Conservation (phyloP, 495 filamentous ascomycete genomes). For the Tetracladium setigerum region DNA sequence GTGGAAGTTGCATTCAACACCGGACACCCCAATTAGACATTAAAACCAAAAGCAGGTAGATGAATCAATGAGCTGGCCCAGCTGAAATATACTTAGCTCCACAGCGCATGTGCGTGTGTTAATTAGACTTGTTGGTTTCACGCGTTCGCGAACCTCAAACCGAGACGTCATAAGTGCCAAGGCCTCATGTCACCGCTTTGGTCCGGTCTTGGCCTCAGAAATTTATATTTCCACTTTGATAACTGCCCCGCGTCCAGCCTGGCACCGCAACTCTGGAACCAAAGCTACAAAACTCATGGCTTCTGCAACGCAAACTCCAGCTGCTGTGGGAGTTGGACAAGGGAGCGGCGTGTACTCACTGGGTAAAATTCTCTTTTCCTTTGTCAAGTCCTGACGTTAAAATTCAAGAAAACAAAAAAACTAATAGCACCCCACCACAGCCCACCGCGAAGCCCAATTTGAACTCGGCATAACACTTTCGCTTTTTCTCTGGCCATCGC, state of each 20-base stretch:
- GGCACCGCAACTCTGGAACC: too few relatives aligned
- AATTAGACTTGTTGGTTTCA: too few relatives aligned
- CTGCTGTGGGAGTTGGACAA: slow-evolving; percentile 5
- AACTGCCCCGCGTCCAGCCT: too few relatives aligned
- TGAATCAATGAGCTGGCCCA: too few relatives aligned
- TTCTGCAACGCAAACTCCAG: slow-evolving; percentile 52
- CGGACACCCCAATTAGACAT: too few relatives aligned
- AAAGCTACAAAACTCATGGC: slow-evolving; percentile 49
- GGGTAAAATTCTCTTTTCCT: slow-evolving; percentile 1
- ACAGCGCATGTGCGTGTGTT: too few relatives aligned
- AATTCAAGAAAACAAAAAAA: neutral
- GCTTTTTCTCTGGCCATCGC: slow-evolving; percentile 76
- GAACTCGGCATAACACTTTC: slow-evolving; percentile 75
- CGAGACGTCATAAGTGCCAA: too few relatives aligned
- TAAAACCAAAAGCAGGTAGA: too few relatives aligned
- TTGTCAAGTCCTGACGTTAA: neutral
- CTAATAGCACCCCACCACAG: slow-evolving; percentile 12
- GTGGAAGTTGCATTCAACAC: neutral
- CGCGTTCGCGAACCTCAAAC: too few relatives aligned
- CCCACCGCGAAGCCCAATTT: slow-evolving; percentile 47
- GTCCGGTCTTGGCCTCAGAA: too few relatives aligned
- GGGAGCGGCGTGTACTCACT: neutral
- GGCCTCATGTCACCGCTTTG: neutral
- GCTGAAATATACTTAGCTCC: too few relatives aligned
- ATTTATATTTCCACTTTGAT: too few relatives aligned